Base-by-base conservation (phyloP, 164 flowering plant genomes). In the Hamamelis virginiana region DNA sequence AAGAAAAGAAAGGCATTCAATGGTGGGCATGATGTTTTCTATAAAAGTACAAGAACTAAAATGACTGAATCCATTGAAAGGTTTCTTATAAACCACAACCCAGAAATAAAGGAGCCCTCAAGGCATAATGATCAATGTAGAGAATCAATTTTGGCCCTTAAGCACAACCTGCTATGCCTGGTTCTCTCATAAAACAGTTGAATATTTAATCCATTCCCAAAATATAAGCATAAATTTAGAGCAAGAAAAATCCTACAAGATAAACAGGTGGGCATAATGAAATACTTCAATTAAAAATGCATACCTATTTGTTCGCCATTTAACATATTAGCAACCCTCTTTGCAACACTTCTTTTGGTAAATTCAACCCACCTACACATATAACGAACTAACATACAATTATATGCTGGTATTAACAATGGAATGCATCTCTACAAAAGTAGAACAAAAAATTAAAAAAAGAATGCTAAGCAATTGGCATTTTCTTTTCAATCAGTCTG, bases 271-370 rank as follows among this genome's bases (percentile, higher is more conserved):
- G 41, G 41, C 41, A 33, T 33, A 6, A 56, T 27, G 15, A 46
- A 58, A 64, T 23, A n/a, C 64, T 19, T 8, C 19, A 22, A 59
- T 10, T 9, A 41, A 59, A 47, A 50, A 19, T n/a, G 38, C 72
- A 61, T 86, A 92, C 99, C 97, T 69, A 88, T 86, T 66, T 87
- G 91, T 83, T 93, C 89, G 55, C 97, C 96, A 78, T 93, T 96
- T 69, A 96, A 72, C 90, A 84, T 75, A 15, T 79, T 71, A 52
- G 98, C 97, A 52, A 90, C 91, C 67, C 82, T 83, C 80, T 90
- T 93, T 53, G 97, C 97, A 65, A 86, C 85, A 52, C 80, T 80
- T 82, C 86, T 92, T 65, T 86, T 81, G 0, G 82, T 70, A 72
- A 91, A 96, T 72, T 95, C 97, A 74, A 90, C 96, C 99, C 99